These are phyloP conservation scores for Wickerhamiella azyma DNA, from an alignment of 805 yeast genomes.

Conservation along the genomic window DNA sequence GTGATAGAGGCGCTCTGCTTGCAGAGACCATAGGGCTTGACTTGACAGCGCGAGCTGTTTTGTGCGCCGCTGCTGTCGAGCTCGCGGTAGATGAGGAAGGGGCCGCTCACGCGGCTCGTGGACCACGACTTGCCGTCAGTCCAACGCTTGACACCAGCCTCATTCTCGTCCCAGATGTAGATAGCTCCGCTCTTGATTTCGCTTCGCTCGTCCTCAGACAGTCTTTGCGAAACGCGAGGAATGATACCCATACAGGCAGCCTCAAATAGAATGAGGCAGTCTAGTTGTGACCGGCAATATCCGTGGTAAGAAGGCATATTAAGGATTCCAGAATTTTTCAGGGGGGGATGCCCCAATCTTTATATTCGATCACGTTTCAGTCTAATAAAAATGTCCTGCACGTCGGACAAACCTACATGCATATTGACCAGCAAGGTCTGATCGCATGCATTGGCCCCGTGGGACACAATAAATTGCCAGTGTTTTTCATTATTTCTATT, in stretches of 20 bases:
- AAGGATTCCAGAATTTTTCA: not conserved
- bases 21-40: conserved; percentile 41
- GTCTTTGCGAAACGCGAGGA: conserved; percentile 45
- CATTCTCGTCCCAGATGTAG: conserved; percentile 59
- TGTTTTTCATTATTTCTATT: no score
- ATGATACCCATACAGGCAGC: conserved; percentile 45
- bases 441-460: not conserved
- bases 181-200: conserved; percentile 45
- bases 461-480: not conserved
- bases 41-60: conserved; percentile 26
- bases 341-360: not conserved
- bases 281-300: conserved; percentile 39
- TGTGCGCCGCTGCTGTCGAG: conserved; percentile 30
- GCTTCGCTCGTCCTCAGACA: conserved; percentile 42
- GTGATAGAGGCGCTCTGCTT: conserved; percentile 52
- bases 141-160: conserved; percentile 64
- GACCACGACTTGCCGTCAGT: conserved; percentile 67
- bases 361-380: conserved; percentile 7
- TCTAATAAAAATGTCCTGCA: conserved; percentile 6
- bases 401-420: conserved; percentile 6
- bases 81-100: conserved; percentile 49
- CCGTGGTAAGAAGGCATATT: conserved; percentile 51
- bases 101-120: conserved; percentile 55
- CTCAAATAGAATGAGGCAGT: conserved; percentile 52
- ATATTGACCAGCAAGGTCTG: not conserved